Evolutionary conservation across 2,329 filamentous ascomycete species (phyloP), one percentile per base, ranked within the genome.

Genomic region (Hypoxylon sp.): DNA sequence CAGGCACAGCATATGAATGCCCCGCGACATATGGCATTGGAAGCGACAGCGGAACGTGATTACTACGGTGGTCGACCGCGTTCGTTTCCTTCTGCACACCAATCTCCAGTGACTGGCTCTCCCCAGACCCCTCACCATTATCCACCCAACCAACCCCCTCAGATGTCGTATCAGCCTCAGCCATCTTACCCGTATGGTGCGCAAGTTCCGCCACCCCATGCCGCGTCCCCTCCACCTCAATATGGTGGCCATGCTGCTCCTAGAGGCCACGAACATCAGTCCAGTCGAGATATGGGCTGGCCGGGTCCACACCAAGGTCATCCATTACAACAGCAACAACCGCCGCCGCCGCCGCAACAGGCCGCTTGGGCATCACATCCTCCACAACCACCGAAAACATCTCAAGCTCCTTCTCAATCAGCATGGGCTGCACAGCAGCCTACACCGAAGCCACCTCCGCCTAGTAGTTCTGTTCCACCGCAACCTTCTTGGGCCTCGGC

Each of bases 221-320:
- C 73, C 15, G 73, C 75, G n/a, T 79, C 80, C 5, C 76, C 80
- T n/a, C 74, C 78, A n/a, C 75, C 78, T 13, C 81, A 83, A 57
- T 84, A 84, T 48, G 71, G 75, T 0, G 66, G 73, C 7, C 80
- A 83, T 62, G 71, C 74, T 15, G 65, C 71, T 9, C 63, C 76
- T 8, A 72, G 76, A 19, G 68, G 72, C 7, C 74, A 78, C 13
- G 79, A 82, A 34, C 62, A 63, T 7, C 64, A 67, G 6, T 60
- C 67, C 1, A 62, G 62, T 17, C 67, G 75, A 16, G 75, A 76
- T 27, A 51, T 63, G 4, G 68, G 68, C 38, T 75, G 72, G 68
- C 64, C 65, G 19, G 56, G 63, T 20, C 63, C 63, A 25, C 68
- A 61, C 56, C 58, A 60, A 37, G 54, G 60, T 9, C 66, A 69